A percentile compares a stretch with the other conserved stretches of the same genome.
These are phyloP conservation scores for Jamesozyma hellenica DNA, from an alignment of 805 yeast genomes.

Conservation along the genomic window DNA sequence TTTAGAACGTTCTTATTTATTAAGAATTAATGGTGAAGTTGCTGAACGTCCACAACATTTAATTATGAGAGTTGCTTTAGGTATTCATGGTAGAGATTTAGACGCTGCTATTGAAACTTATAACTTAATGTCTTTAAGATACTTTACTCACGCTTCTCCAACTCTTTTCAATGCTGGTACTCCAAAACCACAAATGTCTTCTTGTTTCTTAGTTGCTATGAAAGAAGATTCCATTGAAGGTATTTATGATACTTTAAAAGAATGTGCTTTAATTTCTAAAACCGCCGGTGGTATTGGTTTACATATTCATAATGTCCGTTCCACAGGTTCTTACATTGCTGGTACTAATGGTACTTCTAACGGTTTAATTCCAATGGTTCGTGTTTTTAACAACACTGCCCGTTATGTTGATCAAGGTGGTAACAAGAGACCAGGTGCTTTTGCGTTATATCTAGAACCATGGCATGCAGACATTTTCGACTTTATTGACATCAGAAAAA, in stretches of 20 bases:
- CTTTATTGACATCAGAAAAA: constrained; percentile 76
- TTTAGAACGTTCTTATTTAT: constrained; percentile 75
- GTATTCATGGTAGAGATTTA: constrained; percentile 69
- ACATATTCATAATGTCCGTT: constrained; percentile 77
- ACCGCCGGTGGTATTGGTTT: constrained; percentile 94
- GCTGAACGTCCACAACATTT: constrained; percentile 89
- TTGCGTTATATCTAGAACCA: constrained; percentile 88
- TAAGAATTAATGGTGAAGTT: constrained; percentile 52
- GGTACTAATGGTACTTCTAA: constrained; percentile 89
- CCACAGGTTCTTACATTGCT: constrained; percentile 78
- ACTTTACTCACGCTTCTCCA: constrained; percentile 91
- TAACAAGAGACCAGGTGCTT: constrained; percentile 95
- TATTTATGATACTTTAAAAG: constrained; percentile 79
- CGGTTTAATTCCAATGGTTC: constrained; percentile 91
- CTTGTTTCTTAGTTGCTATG: constrained; percentile 87
- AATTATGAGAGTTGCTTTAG: constrained; percentile 84
- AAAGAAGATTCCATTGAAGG: constrained; percentile 94
- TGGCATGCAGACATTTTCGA: constrained; percentile 94
- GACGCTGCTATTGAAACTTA: constrained; percentile 70
- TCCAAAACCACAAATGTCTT: constrained; percentile 72
- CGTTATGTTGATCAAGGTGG: constrained; percentile 98
- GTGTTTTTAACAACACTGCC: constrained; percentile 92
- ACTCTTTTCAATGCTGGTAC: constrained; percentile 92
- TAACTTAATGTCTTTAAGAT: constrained; percentile 74
- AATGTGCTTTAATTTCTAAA: constrained; percentile 83